phyloP scores from a whole-genome alignment of 2,329 filamentous ascomycete species.

The Chaetomiaceae sp. region DNA sequence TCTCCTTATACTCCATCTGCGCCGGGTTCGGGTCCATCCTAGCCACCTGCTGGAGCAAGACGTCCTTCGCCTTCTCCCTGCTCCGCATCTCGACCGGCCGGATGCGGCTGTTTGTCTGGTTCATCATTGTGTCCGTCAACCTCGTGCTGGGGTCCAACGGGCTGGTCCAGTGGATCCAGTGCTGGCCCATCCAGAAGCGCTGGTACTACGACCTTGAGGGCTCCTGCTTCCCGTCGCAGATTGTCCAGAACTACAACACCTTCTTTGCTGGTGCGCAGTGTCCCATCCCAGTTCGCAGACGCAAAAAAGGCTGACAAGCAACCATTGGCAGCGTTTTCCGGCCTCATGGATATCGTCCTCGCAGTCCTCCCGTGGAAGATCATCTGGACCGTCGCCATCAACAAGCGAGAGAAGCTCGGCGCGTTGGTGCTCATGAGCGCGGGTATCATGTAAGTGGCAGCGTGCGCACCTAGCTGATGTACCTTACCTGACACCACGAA shows the following conservation, averaged over 20 bases:
- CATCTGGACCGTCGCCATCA: slow-evolving; percentile 32
- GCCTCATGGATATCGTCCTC: slow-evolving; percentile 29
- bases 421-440: slow-evolving; percentile 33
- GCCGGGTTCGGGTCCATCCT: slow-evolving; percentile 21
- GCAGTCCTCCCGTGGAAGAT: slow-evolving; percentile 31
- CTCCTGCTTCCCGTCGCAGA: slow-evolving; percentile 6
- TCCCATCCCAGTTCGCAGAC: too few relatives aligned
- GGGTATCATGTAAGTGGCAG: slow-evolving; percentile 27
- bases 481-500: background rate
- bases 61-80: slow-evolving; percentile 35
- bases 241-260: slow-evolving; percentile 13
- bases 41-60: slow-evolving; percentile 32
- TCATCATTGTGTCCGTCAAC: slow-evolving; percentile 31
- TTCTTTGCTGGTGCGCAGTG: slow-evolving; percentile 10
- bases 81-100: slow-evolving; percentile 30
- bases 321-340: slow-evolving; percentile 25
- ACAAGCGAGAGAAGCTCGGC: slow-evolving; percentile 30
- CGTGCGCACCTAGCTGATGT: background rate
- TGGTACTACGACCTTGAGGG: slow-evolving; percentile 16
- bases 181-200: slow-evolving; percentile 13
- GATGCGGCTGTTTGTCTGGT: slow-evolving; percentile 29
- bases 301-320: background rate
- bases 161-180: slow-evolving; percentile 18
- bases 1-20: slow-evolving; percentile 14
- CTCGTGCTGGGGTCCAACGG: slow-evolving; percentile 16